phyloP scores from a whole-genome alignment of 768 basidiomycete species.

The Lentinus brumalis region DNA sequence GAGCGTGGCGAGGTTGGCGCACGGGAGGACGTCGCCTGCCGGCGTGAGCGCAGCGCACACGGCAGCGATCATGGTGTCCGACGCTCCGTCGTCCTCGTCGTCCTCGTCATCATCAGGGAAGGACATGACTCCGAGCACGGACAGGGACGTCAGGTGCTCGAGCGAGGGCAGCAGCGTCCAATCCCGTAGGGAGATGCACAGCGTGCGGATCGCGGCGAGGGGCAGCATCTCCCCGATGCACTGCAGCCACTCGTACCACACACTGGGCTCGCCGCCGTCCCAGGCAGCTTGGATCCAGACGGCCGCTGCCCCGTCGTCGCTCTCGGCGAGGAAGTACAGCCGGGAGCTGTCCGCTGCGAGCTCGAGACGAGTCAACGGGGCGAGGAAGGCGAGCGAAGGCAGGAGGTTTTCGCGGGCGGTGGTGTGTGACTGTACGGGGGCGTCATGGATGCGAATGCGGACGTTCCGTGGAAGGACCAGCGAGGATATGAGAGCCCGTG shows the following conservation, averaged over 20 bases:
- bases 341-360: background rate
- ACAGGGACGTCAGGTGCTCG: background rate
- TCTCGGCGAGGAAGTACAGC: background rate
- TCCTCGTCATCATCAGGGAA: background rate
- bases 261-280: background rate
- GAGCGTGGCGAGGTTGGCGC: background rate
- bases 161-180: background rate
- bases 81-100: background rate
- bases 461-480: background rate
- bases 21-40: background rate
- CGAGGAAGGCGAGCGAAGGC: background rate
- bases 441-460: background rate
- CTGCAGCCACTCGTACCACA: background rate
- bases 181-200: background rate
- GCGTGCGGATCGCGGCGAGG: background rate
- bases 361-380: background rate
- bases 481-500: background rate
- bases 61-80: background rate
- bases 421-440: background rate
- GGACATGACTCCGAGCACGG: background rate
- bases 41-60: background rate
- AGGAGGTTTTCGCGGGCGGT: background rate
- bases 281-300: conserved; percentile 1
- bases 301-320: background rate
- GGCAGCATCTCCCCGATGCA: background rate